Evolutionary conservation across 139 green algal genomes (phyloP).

Genomic region (Chlorella vulgaris): DNA sequence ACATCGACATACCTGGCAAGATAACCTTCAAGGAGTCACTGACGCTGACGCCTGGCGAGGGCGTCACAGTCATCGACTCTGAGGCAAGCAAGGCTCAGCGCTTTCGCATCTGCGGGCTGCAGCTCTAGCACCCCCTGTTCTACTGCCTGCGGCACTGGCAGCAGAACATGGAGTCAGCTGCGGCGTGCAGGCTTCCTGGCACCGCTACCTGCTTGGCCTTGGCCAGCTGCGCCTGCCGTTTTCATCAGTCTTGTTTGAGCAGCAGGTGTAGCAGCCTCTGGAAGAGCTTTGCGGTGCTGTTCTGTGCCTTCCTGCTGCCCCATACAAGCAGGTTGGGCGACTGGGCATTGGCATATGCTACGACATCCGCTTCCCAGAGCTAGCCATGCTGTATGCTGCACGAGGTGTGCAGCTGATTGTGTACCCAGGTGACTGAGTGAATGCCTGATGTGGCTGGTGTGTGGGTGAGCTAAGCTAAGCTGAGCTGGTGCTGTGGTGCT

Average conservation of each 20-base stretch:
- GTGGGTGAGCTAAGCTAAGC: no score
- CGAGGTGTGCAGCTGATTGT: slow-evolving; percentile 86
- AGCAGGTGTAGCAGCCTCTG: no score
- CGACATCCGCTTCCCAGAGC: slow-evolving; percentile 96
- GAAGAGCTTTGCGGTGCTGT: no score
- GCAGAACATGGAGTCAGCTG: no score
- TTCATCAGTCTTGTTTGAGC: not conserved
- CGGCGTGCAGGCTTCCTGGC: not conserved
- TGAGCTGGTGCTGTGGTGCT: no score
- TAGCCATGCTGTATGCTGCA: slow-evolving; percentile 85
- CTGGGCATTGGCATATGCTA: slow-evolving; percentile 98
- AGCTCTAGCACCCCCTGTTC: no score
- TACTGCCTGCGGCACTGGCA: no score
- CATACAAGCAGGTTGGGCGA: slow-evolving; percentile 27
- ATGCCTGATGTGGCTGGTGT: no score
- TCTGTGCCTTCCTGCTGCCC: no score
- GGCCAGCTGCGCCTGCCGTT: not conserved
- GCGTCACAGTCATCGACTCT: slow-evolving; percentile 85
- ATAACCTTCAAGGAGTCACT: slow-evolving; percentile 97
- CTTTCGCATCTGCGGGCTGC: not conserved
- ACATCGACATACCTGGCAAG: slow-evolving; percentile 99
- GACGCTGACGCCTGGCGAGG: slow-evolving; percentile 80
- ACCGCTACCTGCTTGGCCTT: no score
- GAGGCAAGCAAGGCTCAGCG: no score
- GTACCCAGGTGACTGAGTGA: slow-evolving; percentile 75